Base-by-base conservation (phyloP, 2,329 filamentous ascomycete species). In the Cladosporium sp. region DNA sequence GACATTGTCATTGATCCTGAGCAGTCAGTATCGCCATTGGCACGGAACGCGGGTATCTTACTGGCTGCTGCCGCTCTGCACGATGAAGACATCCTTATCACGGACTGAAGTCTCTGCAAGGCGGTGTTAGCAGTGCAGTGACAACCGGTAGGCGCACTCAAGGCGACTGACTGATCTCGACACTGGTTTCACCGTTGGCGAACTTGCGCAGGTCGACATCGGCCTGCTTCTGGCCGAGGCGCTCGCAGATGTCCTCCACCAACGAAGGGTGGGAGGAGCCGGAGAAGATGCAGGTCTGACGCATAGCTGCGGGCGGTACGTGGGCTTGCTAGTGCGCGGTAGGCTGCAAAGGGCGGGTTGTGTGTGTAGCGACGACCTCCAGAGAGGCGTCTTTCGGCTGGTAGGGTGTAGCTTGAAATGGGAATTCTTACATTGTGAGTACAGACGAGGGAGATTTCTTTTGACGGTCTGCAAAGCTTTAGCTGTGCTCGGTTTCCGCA, bases 61-160 rank as follows among this genome's bases (percentile, higher is more conserved):
- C 79, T 89, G 91, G 72, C 86, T 83, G 77, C 94, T 97, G 65
- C 94, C 94, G 63, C 93, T 97, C 80, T 99, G 94, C 61, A 99
- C 89, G 73, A 99, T 93, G 75, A 97, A 99, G 69, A 99, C 93
- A 83, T 99, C 93, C 76, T 97, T 95, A 73, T 99, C 95, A 67
- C 94, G 89, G 65, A 99, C 92, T 25, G 86, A 88, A 52, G 78
- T 79, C 69, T 80, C 78, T 80, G 64, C 20, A 51, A 39, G 17
- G 12, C 25, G 43, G 56, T 58, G 63, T 70, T 63, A 70, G 66
- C 60, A 38, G 57, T 40, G 55, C 38, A 56, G 54, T 30, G 54
- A 56, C 34, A 28, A 39, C 30, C 43, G 19, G 19, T 43, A 39
- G 42, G 20, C 39, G 38, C 22, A 14, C 36, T 12, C 51, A 38